Base-by-base conservation (phyloP, 768 basidiomycete species). In the Suillus hirtellus region DNA sequence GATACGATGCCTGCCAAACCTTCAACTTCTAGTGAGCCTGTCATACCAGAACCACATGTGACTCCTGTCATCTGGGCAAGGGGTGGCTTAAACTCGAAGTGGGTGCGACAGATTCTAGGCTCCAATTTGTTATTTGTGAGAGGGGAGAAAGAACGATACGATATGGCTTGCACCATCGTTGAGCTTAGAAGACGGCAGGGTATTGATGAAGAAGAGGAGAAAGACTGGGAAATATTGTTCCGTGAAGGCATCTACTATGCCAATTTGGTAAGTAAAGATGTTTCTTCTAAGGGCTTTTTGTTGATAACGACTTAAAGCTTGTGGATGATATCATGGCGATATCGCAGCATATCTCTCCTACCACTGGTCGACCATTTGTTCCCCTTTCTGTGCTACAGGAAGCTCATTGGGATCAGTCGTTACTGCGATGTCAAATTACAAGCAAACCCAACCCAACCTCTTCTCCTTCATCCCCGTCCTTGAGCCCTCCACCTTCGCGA, bases 101-200 rank as follows among this genome's bases (percentile, higher is more conserved):
- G 93, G 90, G 81, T 91, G 52, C 80, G 87, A 38, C 90, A 88
- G 1, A 72, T 96, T 34, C 71, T 96, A 15, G 86, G 88, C 10
- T 87, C 90, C 0, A 92, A 98, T 71, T 82, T 86, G 7, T 81
- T 96, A 59, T 97, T 95, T 73, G 82, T 95, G 55, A 82, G 77
- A 66, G 86, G 84, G 35, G 95, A 97, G 75, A 82, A 84, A 61
- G 90, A 89, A 65, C 79, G 95, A 65, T 98, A 96, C 71, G 82
- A 86, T 40, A 80, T 94, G 72, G 92, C 93, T 5, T 82, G 86
- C 55, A 76, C 85, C 14, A 84, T 95, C 4, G 85, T 94, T 0
- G 93, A 96, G 70, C 70, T 96, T 63, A 80, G 93, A 61, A 78
- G 90, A 65, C 78, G 78, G 43, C 75, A 79, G 35, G 86, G 85